Percentiles rank a stretch among this genome's conserved stretches.
Conservation (phyloP, 768 basidiomycete species). For the Suillus variegatus region DNA sequence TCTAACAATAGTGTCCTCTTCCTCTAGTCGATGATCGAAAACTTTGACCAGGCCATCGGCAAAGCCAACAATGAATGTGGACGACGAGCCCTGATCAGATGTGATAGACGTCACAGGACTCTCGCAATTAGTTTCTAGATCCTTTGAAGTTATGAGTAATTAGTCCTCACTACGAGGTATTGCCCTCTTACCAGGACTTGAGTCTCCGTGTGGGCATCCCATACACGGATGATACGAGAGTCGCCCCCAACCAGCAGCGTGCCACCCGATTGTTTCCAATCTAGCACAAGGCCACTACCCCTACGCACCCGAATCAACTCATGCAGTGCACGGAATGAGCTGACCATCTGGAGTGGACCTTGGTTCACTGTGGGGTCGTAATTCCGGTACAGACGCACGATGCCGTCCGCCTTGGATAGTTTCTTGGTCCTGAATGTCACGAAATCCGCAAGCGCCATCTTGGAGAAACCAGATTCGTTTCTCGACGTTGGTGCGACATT, state of each 20-base stretch:
- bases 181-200: slow-evolving; percentile 61
- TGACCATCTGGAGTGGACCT: slow-evolving; percentile 86
- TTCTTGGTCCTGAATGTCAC: slow-evolving; percentile 18
- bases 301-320: slow-evolving; percentile 77
- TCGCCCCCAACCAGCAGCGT: slow-evolving; percentile 90
- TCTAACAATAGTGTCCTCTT: slow-evolving; percentile 80
- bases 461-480: slow-evolving; percentile 12
- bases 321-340: slow-evolving; percentile 86
- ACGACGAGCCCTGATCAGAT: slow-evolving; percentile 73
- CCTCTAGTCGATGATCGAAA: slow-evolving; percentile 88
- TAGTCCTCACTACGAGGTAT: background rate
- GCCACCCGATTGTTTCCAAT: slow-evolving; percentile 92
- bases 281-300: slow-evolving; percentile 82
- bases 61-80: slow-evolving; percentile 87
- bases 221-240: slow-evolving; percentile 82
- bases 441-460: slow-evolving; percentile 30
- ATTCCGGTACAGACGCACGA: slow-evolving; percentile 89
- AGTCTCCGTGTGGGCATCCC: slow-evolving; percentile 93
- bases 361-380: slow-evolving; percentile 77
- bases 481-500: background rate
- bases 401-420: slow-evolving; percentile 55
- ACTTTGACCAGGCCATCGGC: slow-evolving; percentile 89
- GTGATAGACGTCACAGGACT: slow-evolving; percentile 86
- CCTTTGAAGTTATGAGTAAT: slow-evolving; percentile 45
- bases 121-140: slow-evolving; percentile 86